A percentile compares a stretch with the other conserved stretches of the same genome.
Evolutionary conservation across 1,284 basidiomycete genomes (phyloP).

Genomic region (Inonotus obliquus): DNA sequence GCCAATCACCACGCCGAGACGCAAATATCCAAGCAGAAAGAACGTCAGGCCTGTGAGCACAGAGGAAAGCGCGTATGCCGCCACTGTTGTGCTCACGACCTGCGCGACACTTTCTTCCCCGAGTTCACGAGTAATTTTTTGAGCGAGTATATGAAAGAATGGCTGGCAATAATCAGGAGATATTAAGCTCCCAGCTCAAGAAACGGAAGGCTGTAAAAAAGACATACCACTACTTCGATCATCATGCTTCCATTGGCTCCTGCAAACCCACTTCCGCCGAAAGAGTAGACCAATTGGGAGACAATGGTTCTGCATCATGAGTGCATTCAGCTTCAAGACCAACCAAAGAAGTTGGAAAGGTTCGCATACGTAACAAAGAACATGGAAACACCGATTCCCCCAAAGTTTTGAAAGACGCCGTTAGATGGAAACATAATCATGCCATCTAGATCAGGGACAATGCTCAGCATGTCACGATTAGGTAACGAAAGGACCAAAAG

Average conservation of each 20-base stretch:
- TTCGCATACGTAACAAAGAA: conserved; percentile 78
- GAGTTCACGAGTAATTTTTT: conserved; percentile 68
- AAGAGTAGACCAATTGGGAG: conserved; percentile 82
- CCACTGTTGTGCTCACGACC: conserved; percentile 88
- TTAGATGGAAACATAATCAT: conserved; percentile 91
- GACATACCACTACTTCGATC: conserved; percentile 90
- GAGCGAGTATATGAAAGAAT: conserved; percentile 92
- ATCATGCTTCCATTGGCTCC: conserved; percentile 97
- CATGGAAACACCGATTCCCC: conserved; percentile 91
- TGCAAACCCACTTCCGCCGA: conserved; percentile 85
- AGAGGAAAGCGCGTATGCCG: conserved; percentile 85
- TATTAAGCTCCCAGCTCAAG: not conserved
- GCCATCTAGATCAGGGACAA: conserved; percentile 44
- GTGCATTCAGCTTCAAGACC: not conserved
- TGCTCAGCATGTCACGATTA: not conserved
- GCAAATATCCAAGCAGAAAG: conserved; percentile 79
- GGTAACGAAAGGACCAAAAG: not conserved
- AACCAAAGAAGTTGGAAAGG: conserved; percentile 12
- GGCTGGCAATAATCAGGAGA: conserved; percentile 44
- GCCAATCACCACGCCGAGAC: conserved; percentile 83
- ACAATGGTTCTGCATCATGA: conserved; percentile 54
- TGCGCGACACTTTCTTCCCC: conserved; percentile 67
- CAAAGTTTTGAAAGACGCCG: conserved; percentile 78
- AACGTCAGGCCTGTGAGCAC: conserved; percentile 90
- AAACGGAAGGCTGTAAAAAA: not conserved